These are phyloP conservation scores for Kluyveromyces starmeri DNA, from an alignment of 805 yeast species.

Conservation along the genomic window DNA sequence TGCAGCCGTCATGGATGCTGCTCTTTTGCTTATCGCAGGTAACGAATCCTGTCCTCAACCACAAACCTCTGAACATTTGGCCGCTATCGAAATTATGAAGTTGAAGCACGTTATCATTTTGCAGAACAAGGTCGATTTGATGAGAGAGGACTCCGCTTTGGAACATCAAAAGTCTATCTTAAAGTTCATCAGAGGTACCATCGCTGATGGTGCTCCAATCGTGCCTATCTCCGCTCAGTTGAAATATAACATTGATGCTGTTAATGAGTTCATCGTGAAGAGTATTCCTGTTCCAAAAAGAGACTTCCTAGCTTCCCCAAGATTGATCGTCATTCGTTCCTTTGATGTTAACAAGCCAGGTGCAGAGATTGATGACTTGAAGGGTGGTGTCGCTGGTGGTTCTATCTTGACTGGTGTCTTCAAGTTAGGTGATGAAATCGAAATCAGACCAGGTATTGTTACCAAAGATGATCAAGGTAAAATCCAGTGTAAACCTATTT, in stretches of 20 bases:
- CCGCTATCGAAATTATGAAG: constrained; percentile 99
- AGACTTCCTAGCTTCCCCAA: constrained; percentile 89
- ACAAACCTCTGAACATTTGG: constrained; percentile 97
- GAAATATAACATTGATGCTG: constrained; percentile 97
- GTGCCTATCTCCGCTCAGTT: constrained; percentile 98
- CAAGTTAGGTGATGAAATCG: constrained; percentile 95
- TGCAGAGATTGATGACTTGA: constrained; percentile 89
- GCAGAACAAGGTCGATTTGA: constrained; percentile 96
- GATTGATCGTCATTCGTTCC: constrained; percentile 93
- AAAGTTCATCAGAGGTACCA: constrained; percentile 92
- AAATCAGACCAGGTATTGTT: constrained; percentile 98
- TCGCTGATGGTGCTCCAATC: constrained; percentile 98
- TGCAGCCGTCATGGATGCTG: constrained; percentile 99
- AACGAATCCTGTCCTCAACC: constrained; percentile 99
- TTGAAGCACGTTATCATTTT: constrained; percentile 91
- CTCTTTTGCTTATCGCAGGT: constrained; percentile 90
- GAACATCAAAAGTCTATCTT: constrained; percentile 92
- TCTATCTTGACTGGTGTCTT: constrained; percentile 95
- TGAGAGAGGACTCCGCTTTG: constrained; percentile 93
- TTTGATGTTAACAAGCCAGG: constrained; percentile 99
- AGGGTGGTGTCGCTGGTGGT: constrained; percentile 99
- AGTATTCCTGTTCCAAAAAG: constrained; percentile 91
- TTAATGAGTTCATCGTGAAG: constrained; percentile 90
- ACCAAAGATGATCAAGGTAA: constrained; percentile 83
- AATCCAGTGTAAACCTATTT: constrained; percentile 92